Percentiles rank a stretch among this genome's conserved stretches.
These are phyloP conservation scores for Thuidium tamariscinum DNA, from an alignment of 225 moss, liverwort and hornwort genomes.

Conservation along the genomic window DNA sequence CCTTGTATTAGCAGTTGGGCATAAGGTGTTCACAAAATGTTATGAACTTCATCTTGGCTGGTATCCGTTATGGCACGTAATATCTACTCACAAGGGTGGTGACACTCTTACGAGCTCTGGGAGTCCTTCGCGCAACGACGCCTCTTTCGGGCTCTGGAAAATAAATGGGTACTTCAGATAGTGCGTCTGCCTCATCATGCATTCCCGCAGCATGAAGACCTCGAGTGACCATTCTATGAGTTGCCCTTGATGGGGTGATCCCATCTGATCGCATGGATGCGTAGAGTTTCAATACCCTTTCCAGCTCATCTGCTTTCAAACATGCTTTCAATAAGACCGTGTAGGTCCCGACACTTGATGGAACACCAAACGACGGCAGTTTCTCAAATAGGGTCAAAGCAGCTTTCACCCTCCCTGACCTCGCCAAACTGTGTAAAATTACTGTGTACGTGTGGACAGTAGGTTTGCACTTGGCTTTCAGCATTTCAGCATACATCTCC, in stretches of 20 bases:
- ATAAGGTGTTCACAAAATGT: neutral
- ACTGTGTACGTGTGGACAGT: slow-evolving; percentile 54
- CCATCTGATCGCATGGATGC: slow-evolving; percentile 39
- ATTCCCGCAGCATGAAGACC: slow-evolving; percentile 48
- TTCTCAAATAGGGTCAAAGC: slow-evolving; percentile 45
- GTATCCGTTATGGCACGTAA: neutral
- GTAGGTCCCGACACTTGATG: slow-evolving; percentile 42
- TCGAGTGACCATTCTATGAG: slow-evolving; percentile 27
- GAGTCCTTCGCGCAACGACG: neutral
- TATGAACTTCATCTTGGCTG: neutral
- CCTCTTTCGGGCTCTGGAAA: slow-evolving; percentile 20
- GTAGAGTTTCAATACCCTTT: slow-evolving; percentile 33
- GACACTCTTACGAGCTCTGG: slow-evolving; percentile 22
- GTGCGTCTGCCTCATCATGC: slow-evolving; percentile 51
- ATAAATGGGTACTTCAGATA: slow-evolving; percentile 17
- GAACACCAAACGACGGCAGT: slow-evolving; percentile 48
- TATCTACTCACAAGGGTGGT: neutral
- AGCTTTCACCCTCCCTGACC: slow-evolving; percentile 53
- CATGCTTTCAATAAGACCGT: slow-evolving; percentile 48
- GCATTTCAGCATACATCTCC: slow-evolving; percentile 59
- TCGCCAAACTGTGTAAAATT: slow-evolving; percentile 52
- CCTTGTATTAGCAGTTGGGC: neutral
- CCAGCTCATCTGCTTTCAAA: slow-evolving; percentile 33
- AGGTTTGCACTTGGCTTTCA: slow-evolving; percentile 38
- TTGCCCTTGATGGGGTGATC: slow-evolving; percentile 34